Conservation (phyloP, 495 filamentous ascomycete species). For the Collariella sp. region DNA sequence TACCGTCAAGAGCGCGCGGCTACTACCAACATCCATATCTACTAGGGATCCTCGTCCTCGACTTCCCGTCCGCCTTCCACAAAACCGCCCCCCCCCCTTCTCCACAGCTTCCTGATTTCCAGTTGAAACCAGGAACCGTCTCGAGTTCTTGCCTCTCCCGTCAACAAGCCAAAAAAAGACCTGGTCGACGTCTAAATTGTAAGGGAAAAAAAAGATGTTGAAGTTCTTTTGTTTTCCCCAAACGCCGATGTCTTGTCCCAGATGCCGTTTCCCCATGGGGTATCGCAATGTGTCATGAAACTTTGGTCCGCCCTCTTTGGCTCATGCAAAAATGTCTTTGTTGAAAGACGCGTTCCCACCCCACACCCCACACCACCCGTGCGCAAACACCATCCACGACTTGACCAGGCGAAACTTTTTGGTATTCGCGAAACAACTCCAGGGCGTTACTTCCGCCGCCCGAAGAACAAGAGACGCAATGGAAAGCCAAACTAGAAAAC, state of each 20-base stretch:
- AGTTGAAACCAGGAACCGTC: not conserved
- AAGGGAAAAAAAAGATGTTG: conserved; percentile 39
- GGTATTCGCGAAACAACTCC: conserved; percentile 20
- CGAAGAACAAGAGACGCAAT: conserved; percentile 7
- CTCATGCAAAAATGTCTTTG: conserved; percentile 33
- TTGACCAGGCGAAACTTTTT: conserved; percentile 21
- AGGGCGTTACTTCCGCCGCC: conserved; percentile 10
- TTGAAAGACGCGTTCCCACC: conserved; percentile 39
- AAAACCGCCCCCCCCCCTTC: not conserved
- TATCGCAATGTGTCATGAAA: conserved; percentile 30
- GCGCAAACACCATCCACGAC: conserved; percentile 11
- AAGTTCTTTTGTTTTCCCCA: conserved; percentile 38
- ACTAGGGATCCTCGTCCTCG: not conserved
- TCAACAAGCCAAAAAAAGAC: conserved; percentile 30
- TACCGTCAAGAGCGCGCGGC: not conserved
- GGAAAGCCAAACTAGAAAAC: conserved; percentile 2
- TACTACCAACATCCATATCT: not conserved
- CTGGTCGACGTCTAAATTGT: conserved; percentile 26
- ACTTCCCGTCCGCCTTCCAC: not conserved
- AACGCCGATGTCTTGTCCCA: conserved; percentile 31
- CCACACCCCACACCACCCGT: too few relatives aligned
- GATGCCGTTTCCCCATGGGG: conserved; percentile 30
- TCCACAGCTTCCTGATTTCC: not conserved
- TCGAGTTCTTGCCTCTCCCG: conserved; percentile 3
- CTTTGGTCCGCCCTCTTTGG: conserved; percentile 23